Conservation (phyloP, 805 yeast genomes). For the Metschnikowia shivogae region DNA sequence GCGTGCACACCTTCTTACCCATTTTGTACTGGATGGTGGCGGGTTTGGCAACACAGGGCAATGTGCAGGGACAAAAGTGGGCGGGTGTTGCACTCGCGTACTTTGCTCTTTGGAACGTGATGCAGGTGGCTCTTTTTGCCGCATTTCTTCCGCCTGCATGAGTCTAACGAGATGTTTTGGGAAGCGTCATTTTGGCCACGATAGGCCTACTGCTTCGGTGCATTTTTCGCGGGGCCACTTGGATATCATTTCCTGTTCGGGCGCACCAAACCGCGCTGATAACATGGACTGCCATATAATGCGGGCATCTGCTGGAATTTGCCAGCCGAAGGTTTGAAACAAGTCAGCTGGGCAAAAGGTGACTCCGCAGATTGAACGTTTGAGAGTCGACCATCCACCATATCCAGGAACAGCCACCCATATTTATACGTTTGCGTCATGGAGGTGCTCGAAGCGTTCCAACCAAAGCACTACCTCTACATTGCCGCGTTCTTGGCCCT, state of each 20-base stretch:
- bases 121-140: constrained; percentile 71
- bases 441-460: constrained; percentile 1
- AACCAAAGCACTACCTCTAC: constrained; percentile 15
- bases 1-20: constrained; percentile 77
- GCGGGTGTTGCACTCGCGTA: constrained; percentile 23
- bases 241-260: constrained; percentile 4
- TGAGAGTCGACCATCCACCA: too few relatives aligned
- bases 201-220: background rate
- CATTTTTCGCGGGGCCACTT: constrained; percentile 3
- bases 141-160: constrained; percentile 94
- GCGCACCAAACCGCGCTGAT: constrained; percentile 7
- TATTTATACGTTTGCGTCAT: background rate
- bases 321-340: background rate
- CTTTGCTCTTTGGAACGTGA: constrained; percentile 58
- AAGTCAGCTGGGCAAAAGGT: too few relatives aligned
- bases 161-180: constrained; percentile 1
- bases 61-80: constrained; percentile 6
- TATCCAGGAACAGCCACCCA: too few relatives aligned
- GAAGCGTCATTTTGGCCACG: background rate
- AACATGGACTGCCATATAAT: constrained; percentile 8
- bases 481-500: constrained; percentile 9
- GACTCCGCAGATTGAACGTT: too few relatives aligned
- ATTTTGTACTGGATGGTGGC: constrained; percentile 55
- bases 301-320: background rate
- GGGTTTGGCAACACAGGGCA: constrained; percentile 45